phyloP scores from a whole-genome alignment of 164 flowering plant genomes.

The Nymphaea colorata region DNA sequence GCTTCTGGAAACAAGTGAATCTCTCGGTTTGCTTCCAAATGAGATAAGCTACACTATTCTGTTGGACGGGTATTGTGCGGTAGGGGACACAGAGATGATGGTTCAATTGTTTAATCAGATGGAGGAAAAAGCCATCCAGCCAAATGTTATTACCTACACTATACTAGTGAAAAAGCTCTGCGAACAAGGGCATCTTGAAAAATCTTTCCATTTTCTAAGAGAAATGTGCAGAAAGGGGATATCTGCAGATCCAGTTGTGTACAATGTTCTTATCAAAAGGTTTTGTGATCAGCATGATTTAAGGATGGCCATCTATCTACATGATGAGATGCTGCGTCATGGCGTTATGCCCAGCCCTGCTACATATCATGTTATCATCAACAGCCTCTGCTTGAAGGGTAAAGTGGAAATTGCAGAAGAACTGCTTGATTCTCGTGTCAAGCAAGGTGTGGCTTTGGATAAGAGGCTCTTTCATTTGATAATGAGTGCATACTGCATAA shows the following conservation, averaged over 20 bases:
- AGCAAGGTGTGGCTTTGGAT: slow-evolving; percentile 20
- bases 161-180: slow-evolving; percentile 55
- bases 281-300: slow-evolving; percentile 40
- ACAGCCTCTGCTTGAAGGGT: slow-evolving; percentile 50
- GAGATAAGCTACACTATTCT: slow-evolving; percentile 55
- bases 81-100: slow-evolving; percentile 22
- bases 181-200: slow-evolving; percentile 28
- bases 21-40: slow-evolving; percentile 39
- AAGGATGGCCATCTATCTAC: slow-evolving; percentile 28
- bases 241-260: slow-evolving; percentile 50
- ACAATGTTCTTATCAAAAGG: slow-evolving; percentile 55
- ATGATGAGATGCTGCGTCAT: slow-evolving; percentile 31
- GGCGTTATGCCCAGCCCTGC: slow-evolving; percentile 45
- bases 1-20: slow-evolving; percentile 22
- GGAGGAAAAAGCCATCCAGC: slow-evolving; percentile 29
- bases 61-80: slow-evolving; percentile 55
- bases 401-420: slow-evolving; percentile 35
- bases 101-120: slow-evolving; percentile 34
- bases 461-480: slow-evolving; percentile 52
- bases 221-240: slow-evolving; percentile 37
- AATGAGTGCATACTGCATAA: slow-evolving; percentile 66
- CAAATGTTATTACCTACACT: slow-evolving; percentile 53
- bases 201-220: slow-evolving; percentile 26
- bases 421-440: slow-evolving; percentile 25
- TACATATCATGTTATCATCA: slow-evolving; percentile 59